phyloP scores from a whole-genome alignment of 176 grass and related monocot species.

The Guadua angustifolia region DNA sequence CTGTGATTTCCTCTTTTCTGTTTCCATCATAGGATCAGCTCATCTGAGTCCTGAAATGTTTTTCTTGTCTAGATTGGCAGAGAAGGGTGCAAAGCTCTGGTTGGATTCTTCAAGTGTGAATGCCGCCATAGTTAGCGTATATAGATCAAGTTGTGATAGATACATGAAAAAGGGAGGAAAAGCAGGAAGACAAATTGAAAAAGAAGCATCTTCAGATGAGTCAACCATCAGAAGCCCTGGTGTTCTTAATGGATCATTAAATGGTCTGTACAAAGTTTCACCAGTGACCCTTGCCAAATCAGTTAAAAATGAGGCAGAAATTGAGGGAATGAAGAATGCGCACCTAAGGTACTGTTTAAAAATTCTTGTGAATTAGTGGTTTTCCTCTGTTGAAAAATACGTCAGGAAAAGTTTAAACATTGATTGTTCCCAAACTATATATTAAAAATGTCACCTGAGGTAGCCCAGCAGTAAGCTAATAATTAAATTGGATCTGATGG shows the following conservation, averaged over 20 bases:
- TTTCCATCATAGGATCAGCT: conserved; percentile 16
- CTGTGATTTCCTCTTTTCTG: conserved; percentile 15
- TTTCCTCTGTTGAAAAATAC: conserved; percentile 12
- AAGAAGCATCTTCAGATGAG: conserved; percentile 22
- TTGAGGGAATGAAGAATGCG: conserved; percentile 83
- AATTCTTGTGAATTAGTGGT: not conserved
- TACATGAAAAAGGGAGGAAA: conserved; percentile 43
- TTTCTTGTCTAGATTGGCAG: conserved; percentile 69
- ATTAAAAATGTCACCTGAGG: not conserved
- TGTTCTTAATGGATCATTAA: conserved; percentile 44
- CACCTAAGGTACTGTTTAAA: conserved; percentile 80
- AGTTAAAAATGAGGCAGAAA: conserved; percentile 87
- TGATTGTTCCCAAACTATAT: conserved; percentile 9
- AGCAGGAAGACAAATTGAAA: conserved; percentile 29
- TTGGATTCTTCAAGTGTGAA: conserved; percentile 90
- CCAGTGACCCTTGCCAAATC: conserved; percentile 80
- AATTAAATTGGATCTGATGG: not conserved
- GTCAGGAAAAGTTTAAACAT: not conserved
- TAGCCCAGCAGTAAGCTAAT: not conserved
- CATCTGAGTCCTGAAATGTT: conserved; percentile 33
- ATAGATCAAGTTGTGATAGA: conserved; percentile 64
- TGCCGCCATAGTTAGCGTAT: conserved; percentile 82
- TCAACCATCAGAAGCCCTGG: conserved; percentile 16
- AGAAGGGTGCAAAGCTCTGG: conserved; percentile 76
- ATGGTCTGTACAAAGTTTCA: conserved; percentile 68